phyloP scores from a whole-genome alignment of 1,284 basidiomycete genomes.

The Chiua sp. region DNA sequence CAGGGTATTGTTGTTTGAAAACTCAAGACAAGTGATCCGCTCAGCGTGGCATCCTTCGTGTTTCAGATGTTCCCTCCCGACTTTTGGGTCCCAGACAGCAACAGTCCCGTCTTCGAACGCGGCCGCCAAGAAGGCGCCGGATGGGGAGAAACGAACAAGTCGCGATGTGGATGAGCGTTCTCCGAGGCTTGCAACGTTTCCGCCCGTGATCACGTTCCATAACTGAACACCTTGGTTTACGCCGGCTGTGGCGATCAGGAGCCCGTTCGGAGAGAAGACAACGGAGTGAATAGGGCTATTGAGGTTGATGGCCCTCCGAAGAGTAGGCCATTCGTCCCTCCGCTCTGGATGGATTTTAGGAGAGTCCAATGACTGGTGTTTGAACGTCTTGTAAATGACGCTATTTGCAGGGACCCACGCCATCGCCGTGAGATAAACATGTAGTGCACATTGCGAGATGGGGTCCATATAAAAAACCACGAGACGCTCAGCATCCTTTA shows the following conservation, averaged over 20 bases:
- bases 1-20: slow-evolving; percentile 23
- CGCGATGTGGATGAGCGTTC: slow-evolving; percentile 12
- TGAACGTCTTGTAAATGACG: slow-evolving; percentile 16
- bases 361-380: slow-evolving; percentile 14
- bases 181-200: slow-evolving; percentile 28
- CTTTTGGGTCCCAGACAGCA: slow-evolving; percentile 29
- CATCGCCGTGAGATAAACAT: slow-evolving; percentile 22
- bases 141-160: slow-evolving; percentile 32
- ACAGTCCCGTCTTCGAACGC: slow-evolving; percentile 24
- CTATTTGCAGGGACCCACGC: not conserved
- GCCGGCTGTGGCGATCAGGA: slow-evolving; percentile 22
- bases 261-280: slow-evolving; percentile 20
- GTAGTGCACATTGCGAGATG: slow-evolving; percentile 30
- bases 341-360: not conserved
- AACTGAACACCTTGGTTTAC: slow-evolving; percentile 26
- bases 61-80: slow-evolving; percentile 28
- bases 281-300: slow-evolving; percentile 15
- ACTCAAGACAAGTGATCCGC: slow-evolving; percentile 24
- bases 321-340: not conserved
- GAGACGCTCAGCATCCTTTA: slow-evolving; percentile 27
- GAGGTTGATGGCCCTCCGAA: slow-evolving; percentile 8
- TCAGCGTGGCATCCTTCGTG: slow-evolving; percentile 19
- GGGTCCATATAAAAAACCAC: slow-evolving; percentile 27
- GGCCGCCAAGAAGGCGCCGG: slow-evolving; percentile 23
- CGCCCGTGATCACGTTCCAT: slow-evolving; percentile 25